Base-by-base conservation (phyloP, 768 basidiomycete genomes). In the Pholiota molesta region DNA sequence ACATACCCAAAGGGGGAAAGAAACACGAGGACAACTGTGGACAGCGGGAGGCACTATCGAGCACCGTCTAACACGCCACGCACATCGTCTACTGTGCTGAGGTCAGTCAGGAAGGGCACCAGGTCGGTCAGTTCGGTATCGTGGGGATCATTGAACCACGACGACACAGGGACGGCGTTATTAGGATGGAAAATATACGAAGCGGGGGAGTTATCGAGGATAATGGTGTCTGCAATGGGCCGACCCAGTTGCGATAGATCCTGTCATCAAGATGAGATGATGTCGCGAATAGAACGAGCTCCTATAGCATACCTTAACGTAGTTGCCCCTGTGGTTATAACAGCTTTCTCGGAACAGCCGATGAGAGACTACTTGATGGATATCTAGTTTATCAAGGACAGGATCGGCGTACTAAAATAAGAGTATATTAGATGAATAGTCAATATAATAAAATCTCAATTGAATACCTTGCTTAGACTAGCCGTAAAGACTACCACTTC, bases 131-230 rank as follows among this genome's bases (percentile, higher is more conserved):
- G 83, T 74, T 99, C 97, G 52, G 96, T 97, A 73, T 99, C 97
- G 70, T 98, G 97, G 10, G 96, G 96, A 76, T 95, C 95, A 75
- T 98, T 99, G 81, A 99, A 99, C 97, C 97, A 99, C 60, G 94
- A 95, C 45, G 97, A 98, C 63, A 99, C 96, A 13, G 97, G 97
- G 5, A 99, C 97, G 40, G 97, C 97, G 73, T 99, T 99, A 79
- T 97, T 96, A 16, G 95, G 95, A 72, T 99, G 97, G 84, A 99
- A 99, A 62, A 99, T 97, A 76, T 99, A 99, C 13, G 94, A 97
- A 13, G 97, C 97, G 16, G 97, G 97, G 28, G 97, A 99, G 75
- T 99, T 99, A 78, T 99, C 97, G 69, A 99, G 86, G 77, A 99
- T 99, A 72, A 99, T 98, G 63, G 91, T 94, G 71, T 97, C 94